phyloP scores from a whole-genome alignment of 495 filamentous ascomycete species.

The Neurospora sp. region DNA sequence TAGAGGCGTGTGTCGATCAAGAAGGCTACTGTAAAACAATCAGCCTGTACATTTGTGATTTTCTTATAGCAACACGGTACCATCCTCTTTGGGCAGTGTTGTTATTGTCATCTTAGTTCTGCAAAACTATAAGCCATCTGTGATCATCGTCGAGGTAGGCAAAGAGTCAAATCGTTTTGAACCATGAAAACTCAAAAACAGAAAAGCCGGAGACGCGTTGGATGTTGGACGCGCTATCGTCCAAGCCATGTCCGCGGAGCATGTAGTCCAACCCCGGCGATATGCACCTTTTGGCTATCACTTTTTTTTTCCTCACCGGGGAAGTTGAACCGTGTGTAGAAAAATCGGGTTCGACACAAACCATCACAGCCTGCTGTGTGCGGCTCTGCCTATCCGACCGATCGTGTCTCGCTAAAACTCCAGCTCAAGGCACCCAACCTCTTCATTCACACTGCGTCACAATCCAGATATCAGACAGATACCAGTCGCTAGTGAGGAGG shows the following conservation, averaged over 20 bases:
- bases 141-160: background rate
- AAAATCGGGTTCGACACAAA: background rate
- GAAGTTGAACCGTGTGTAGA: background rate
- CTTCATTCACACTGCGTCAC: background rate
- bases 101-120: background rate
- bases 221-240: background rate
- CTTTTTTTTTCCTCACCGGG: background rate
- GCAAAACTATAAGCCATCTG: slow-evolving; percentile 2
- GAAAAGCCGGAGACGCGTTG: background rate
- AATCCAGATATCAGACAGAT: background rate
- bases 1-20: slow-evolving; percentile 9
- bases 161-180: background rate
- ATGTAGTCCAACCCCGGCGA: background rate
- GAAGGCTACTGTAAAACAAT: background rate
- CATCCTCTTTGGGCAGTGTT: background rate
- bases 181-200: background rate
- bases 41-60: background rate
- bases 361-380: background rate
- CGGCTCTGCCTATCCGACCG: background rate
- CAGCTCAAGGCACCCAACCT: background rate
- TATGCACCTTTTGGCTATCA: background rate
- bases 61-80: background rate
- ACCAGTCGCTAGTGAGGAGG: background rate
- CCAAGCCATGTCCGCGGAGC: background rate
- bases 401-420: background rate